phyloP scores from a whole-genome alignment of 2,329 filamentous ascomycete genomes.

The Sporothrix sp. region DNA sequence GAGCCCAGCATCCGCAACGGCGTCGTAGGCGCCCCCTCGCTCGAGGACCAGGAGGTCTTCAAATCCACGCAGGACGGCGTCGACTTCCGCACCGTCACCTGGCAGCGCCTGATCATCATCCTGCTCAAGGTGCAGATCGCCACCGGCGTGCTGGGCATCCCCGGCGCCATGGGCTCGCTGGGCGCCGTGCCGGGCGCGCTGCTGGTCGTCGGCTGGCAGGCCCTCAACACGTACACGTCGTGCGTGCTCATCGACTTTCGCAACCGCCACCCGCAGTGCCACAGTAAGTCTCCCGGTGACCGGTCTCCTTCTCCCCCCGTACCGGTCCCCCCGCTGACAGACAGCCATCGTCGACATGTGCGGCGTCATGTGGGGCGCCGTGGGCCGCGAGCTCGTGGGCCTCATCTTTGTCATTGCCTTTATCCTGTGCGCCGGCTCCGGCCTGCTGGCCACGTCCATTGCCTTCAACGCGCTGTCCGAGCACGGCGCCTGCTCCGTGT shows the following conservation, averaged over 20 bases:
- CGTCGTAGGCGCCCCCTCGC: not conserved
- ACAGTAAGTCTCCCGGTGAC: constrained; percentile 18
- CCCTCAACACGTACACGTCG: constrained; percentile 31
- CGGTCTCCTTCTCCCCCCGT: not conserved
- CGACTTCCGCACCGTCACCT: constrained; percentile 38
- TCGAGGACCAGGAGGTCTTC: constrained; percentile 31
- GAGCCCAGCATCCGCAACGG: constrained; percentile 4
- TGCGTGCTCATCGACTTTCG: constrained; percentile 25
- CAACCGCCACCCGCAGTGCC: constrained; percentile 29
- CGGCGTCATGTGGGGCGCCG: constrained; percentile 40
- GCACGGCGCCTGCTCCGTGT: constrained; percentile 15
- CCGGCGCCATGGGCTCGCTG: constrained; percentile 64
- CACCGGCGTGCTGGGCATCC: constrained; percentile 49
- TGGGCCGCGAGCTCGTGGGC: constrained; percentile 42
- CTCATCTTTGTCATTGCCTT: constrained; percentile 43
- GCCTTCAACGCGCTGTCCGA: constrained; percentile 49
- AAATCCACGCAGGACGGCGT: constrained; percentile 30
- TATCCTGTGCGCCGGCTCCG: constrained; percentile 36
- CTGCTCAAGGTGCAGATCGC: constrained; percentile 36
- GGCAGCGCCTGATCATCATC: constrained; percentile 38
- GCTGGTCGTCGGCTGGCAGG: constrained; percentile 57
- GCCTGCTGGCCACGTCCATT: constrained; percentile 52
- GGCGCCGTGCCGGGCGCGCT: constrained; percentile 76
- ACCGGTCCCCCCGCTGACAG: not conserved
- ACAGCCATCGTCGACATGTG: constrained; percentile 44